Evolutionary conservation across 306 rosid genomes (phyloP).

Genomic region (Leucaena leucocephala): DNA sequence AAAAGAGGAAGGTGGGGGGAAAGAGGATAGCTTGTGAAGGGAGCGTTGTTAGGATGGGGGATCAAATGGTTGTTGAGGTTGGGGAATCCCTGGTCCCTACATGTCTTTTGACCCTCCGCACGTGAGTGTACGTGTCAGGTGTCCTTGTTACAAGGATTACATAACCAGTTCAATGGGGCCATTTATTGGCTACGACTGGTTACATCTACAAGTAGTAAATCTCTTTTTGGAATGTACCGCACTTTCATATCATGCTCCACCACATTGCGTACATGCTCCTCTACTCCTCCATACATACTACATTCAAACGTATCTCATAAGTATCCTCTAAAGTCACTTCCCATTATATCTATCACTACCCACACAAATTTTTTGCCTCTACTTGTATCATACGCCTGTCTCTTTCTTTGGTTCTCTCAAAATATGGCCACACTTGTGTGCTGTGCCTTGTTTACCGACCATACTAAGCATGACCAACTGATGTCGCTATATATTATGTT

Average conservation of each 20-base stretch:
- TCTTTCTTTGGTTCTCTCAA: neutral
- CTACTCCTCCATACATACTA: neutral
- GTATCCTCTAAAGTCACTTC: neutral
- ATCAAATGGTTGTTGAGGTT: neutral
- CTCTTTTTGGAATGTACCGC: neutral
- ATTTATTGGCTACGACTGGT: neutral
- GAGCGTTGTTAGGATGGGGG: neutral
- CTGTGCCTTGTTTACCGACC: neutral
- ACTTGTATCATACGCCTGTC: neutral
- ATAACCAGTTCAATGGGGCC: neutral
- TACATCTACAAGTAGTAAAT: neutral
- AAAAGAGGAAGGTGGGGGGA: neutral
- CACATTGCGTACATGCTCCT: neutral
- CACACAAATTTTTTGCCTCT: neutral
- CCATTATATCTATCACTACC: neutral
- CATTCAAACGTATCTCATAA: neutral
- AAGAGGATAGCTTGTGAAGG: neutral
- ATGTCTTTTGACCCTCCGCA: neutral
- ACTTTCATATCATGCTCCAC: too few species aligned
- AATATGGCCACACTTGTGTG: neutral
- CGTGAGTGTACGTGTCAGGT: neutral
- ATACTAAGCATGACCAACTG: neutral
- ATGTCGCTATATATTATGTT: too few species aligned
- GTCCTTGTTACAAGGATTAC: too few species aligned
- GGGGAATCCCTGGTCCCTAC: neutral